Evolutionary conservation across 2,329 filamentous ascomycete genomes (phyloP), one percentile per base, ranked within the genome.

Genomic region (Pseudocercospora fijiensis): DNA sequence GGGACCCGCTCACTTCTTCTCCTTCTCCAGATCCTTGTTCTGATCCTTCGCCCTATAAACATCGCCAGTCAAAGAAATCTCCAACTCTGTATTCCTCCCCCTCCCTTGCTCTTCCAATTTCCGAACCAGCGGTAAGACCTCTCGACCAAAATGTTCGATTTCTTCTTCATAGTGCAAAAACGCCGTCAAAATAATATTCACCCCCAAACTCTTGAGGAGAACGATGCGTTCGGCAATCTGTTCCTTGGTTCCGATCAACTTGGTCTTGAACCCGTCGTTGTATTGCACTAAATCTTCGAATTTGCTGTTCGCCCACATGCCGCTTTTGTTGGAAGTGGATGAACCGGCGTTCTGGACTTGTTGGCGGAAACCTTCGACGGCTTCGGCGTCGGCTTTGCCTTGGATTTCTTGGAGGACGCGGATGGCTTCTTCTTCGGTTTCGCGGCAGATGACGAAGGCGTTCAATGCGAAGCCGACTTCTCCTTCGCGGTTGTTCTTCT

Each of bases 191-290:
- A 80, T 68, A 55, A 84, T 75, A 64, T 80, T 73, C 13, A 80
- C 74, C 1, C 78, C 74, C 63, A 83, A 63, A 66, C 77, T 78
- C 78, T 84, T 79, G 60, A 83, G 68, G 67, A 84, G 64, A 41
- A 83, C 65, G 41, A 84, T 82, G 4, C 82, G 72, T 65, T 84
- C 81, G 0, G 80, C 81, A 56, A 84, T 80, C 70, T 83, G 81
- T 69, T 82, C 79, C 65, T 79, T 81, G 0, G 82, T 83, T 0
- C 82, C 82, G 49, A 84, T 83, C 26, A 84, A 69, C 71, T 83
- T 84, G 3, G 82, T 83, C 75, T 84, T 84, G 73, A 84, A 85
- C 1, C 82, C 82, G 69, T 84, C 82, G 52, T 84, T 84, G 66
- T 84, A 84, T 73, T 84, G 82, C 28, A 84, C 80, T 60, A 84